A percentile compares a stretch with the other conserved stretches of the same genome.
Evolutionary conservation across 2,329 filamentous ascomycete genomes (phyloP).

Genomic region (Capronia coronata): DNA sequence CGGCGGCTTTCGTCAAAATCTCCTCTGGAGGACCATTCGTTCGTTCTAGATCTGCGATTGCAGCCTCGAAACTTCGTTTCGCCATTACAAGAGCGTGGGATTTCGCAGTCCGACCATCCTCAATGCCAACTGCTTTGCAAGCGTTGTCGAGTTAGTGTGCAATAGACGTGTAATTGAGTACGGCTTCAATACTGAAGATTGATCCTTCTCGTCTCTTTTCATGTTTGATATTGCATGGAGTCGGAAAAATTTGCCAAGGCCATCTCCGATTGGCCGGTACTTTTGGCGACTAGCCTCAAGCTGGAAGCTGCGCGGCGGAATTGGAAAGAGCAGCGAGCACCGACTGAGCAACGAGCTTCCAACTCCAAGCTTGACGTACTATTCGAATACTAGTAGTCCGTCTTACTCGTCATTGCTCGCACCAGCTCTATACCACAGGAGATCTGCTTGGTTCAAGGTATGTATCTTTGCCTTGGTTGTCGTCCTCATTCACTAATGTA

Average conservation of each 20-base stretch:
- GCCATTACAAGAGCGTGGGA: conserved; percentile 12
- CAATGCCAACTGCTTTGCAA: background rate
- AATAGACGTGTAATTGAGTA: too few relatives aligned
- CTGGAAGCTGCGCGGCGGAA: background rate
- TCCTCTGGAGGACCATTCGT: conserved; percentile 35
- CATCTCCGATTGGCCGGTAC: conserved; percentile 9
- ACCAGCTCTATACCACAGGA: background rate
- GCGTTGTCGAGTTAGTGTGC: background rate
- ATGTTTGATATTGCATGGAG: background rate
- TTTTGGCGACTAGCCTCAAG: background rate
- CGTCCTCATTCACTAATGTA: background rate
- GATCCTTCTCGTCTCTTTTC: background rate
- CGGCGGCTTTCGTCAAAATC: conserved; percentile 39
- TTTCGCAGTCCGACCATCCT: background rate
- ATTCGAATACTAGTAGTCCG: background rate
- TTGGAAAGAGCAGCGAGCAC: background rate
- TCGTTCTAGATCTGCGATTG: conserved; percentile 37
- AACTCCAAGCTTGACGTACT: conserved; percentile 4
- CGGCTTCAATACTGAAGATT: background rate
- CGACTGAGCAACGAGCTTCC: background rate
- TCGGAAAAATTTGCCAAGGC: conserved; percentile 8
- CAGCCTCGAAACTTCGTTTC: conserved; percentile 19
- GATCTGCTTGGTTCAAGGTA: conserved; percentile 8
- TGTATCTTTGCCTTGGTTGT: background rate
- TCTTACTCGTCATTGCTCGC: background rate